Evolutionary conservation across 441 rosid species (phyloP), one percentile per base, ranked within the genome.

Genomic region (Erodium trifolium): DNA sequence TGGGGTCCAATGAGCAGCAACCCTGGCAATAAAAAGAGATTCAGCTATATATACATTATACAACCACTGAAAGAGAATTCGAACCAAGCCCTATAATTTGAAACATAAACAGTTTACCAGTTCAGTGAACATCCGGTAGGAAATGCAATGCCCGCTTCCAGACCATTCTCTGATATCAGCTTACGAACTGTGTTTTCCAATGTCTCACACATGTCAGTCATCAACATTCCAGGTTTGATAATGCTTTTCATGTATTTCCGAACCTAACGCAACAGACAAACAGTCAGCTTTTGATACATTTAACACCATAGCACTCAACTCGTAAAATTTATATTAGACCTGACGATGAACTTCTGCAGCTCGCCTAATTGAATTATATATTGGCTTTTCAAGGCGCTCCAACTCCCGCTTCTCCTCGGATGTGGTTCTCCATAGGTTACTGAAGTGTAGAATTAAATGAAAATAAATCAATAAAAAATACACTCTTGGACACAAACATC

Each of bases 301-400:
- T 57, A 16, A 16, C 11, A 6, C 63, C 27, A 8, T 57, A 16
- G 27, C 10, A 57, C 7, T 8, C 18, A 11, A 17, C 23, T 37
- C 2, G 4, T 2, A 66, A 66, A 39, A 66, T 45, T 49, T 43
- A 31, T 9, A 0, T 66, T 49, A 43, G 75, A 91, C 97, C 97
- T 94, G 97, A 39, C 97, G 91, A 84, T 92, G 99, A 75, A 92
- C 98, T 88, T 91, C 99, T 9, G 99, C 99, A 37, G 98, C 99
- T 70, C 83, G 97, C 27, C 93, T 98, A 71, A 88, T 86, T 39
- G 98, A 91, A 83, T 87, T 94, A 70, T 92, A 88, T 18, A 82
- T 82, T 55, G 97, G 98, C 73, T 88, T 90, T 74, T 92, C 80
- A 69, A 84, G 83, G 68, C 94, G 96, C 82, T 94, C 97, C 77